Base-by-base conservation (phyloP, 2,329 filamentous ascomycete species). In the Paraphoma chrysanthemicola region DNA sequence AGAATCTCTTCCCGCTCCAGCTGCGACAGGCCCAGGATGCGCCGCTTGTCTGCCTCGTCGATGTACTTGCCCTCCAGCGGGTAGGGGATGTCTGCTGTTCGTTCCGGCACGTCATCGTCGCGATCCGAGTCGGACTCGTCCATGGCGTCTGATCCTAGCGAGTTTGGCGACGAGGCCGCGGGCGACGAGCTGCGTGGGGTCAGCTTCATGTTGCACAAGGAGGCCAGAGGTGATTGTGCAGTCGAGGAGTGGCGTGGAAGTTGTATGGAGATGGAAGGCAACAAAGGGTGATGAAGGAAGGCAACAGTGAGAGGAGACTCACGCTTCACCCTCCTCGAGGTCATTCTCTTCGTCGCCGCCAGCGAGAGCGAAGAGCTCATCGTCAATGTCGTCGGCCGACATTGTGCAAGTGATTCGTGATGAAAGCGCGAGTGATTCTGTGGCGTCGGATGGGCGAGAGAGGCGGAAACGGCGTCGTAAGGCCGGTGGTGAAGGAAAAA, bases 321-420 rank as follows among this genome's bases (percentile, higher is more conserved):
- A 94, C 91, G 89, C 86, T 82, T 96, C 92, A 64, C 91, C 91
- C 74, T 96, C 91, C 68, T 91, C 89, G 53, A 88, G 86, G 47
- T 76, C 74, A 53, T 87, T 87, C 45, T 77, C 74, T 48, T 77
- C 74, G 42, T 86, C 87, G 66, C 91, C 92, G 70, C 92, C 95
- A 52, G 93, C 95, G 64, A 98, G 88, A 72, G 92, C 93, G 63
- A 98, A 89, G 64, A 98, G 88, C 81, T 97, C 94, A 69, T 94
- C 93, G 75, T 98, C 94, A 66, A 97, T 86, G 55, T 81, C 79
- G 53, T 70, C 69, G 54, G 94, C 91, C 54, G 91, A 90, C 93
- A 97, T 96, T 70, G 63, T 64, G 63, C 30, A 44, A 36, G 59
- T 44, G 44, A 43, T 36, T 29, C 43, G 18, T 44, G 33, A 39